Evolutionary conservation across 768 basidiomycete species (phyloP).

Genomic region (Macrocybe gigantea): DNA sequence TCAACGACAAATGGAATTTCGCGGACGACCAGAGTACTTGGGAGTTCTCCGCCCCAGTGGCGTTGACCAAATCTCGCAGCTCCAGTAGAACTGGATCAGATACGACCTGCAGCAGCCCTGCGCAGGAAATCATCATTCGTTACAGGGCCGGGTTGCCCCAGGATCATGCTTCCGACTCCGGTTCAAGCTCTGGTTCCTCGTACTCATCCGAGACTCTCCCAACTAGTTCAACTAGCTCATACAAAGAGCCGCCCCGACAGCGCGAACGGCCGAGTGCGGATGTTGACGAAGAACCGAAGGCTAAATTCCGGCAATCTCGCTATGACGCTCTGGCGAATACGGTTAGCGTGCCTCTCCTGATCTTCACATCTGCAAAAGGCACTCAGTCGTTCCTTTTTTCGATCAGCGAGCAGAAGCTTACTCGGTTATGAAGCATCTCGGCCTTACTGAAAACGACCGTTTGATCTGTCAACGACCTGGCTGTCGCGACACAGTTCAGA

Average conservation of each 20-base stretch:
- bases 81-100: conserved; percentile 19
- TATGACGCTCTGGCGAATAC: conserved; percentile 28
- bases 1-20: conserved; percentile 13
- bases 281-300: conserved; percentile 7
- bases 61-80: conserved; percentile 13
- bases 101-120: conserved; percentile 25
- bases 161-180: conserved; percentile 9
- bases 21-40: conserved; percentile 28
- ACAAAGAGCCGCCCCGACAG: too few species aligned
- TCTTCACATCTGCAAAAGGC: not conserved
- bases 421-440: conserved; percentile 17
- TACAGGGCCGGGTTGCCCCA: conserved; percentile 30
- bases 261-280: too few species aligned
- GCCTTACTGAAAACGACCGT: conserved; percentile 19
- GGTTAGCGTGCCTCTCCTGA: conserved; percentile 22
- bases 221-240: not conserved
- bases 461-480: conserved; percentile 40
- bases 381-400: not conserved
- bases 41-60: conserved; percentile 26
- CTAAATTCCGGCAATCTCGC: conserved; percentile 29
- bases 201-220: conserved; percentile 11
- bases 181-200: conserved; percentile 1
- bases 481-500: conserved; percentile 36
- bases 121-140: conserved; percentile 30
- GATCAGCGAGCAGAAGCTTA: conserved; percentile 32